These are phyloP conservation scores for Hippophae rhamnoides DNA, from an alignment of 306 rosid species.

Conservation along the genomic window DNA sequence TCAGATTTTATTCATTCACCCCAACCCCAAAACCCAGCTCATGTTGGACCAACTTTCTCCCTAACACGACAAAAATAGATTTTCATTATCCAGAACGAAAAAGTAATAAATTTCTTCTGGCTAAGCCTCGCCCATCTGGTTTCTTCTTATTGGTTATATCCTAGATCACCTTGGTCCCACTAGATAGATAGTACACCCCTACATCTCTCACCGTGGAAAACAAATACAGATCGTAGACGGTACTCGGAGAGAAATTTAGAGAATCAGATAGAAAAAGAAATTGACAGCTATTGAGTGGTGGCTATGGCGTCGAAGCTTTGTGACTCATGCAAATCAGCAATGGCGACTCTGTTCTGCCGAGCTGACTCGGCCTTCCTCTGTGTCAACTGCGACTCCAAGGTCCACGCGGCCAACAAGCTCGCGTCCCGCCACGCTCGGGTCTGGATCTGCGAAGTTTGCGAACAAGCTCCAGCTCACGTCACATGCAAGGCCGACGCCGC, in stretches of 20 bases:
- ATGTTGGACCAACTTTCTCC: no score
- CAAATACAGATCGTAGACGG: background rate
- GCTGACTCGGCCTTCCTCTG: conserved; percentile 91
- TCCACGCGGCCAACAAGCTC: conserved; percentile 91
- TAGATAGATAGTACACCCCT: conserved; percentile 24
- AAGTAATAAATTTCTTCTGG: conserved; percentile 23
- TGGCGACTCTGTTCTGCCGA: conserved; percentile 76
- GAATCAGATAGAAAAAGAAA: background rate
- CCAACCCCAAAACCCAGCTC: no score
- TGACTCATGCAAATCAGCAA: conserved; percentile 82
- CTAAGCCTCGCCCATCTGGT: conserved; percentile 45
- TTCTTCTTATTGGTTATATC: background rate
- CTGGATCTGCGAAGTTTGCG: conserved; percentile 77
- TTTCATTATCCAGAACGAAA: background rate
- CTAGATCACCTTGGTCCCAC: conserved; percentile 50
- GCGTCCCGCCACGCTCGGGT: conserved; percentile 94
- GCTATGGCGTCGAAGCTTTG: conserved; percentile 91
- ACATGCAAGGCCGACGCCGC: conserved; percentile 97
- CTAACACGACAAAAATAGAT: background rate
- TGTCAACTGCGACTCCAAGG: conserved; percentile 48
- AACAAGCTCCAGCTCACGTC: conserved; percentile 85
- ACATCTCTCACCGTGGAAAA: background rate
- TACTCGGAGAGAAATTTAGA: background rate
- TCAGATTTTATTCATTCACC: no score
- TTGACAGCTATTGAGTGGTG: no score